phyloP scores from a whole-genome alignment of 345 rosid species.

The Arabidopsis suecica region DNA sequence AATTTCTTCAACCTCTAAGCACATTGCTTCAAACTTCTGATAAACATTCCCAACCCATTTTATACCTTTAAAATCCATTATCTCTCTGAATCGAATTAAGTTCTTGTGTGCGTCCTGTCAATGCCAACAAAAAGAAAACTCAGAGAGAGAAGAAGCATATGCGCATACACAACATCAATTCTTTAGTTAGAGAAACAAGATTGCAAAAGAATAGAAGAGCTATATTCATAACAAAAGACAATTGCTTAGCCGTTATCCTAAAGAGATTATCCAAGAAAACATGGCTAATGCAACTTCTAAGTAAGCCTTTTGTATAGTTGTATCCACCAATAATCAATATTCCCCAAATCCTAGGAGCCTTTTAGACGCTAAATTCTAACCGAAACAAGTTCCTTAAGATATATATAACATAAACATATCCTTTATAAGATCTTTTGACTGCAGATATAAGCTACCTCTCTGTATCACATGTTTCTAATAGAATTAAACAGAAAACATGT shows the following conservation, averaged over 20 bases:
- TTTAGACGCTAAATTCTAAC: constrained; percentile 25
- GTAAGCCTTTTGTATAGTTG: constrained; percentile 36
- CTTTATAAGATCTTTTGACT: constrained; percentile 5
- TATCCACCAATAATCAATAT: not conserved
- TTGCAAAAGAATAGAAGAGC: constrained; percentile 12
- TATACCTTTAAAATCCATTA: constrained; percentile 71
- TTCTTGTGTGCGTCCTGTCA: constrained; percentile 11
- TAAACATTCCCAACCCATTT: constrained; percentile 78
- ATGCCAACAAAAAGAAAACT: constrained; percentile 2
- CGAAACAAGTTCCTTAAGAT: constrained; percentile 15
- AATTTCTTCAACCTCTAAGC: constrained; percentile 91
- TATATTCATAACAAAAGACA: not conserved
- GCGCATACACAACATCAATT: constrained; percentile 34
- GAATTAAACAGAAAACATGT: constrained; percentile 5
- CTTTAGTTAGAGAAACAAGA: constrained; percentile 27
- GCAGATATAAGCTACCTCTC: constrained; percentile 35
- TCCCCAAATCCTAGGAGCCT: constrained; percentile 31
- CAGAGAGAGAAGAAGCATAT: constrained; percentile 24
- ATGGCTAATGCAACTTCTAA: constrained; percentile 36
- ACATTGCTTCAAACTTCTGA: constrained; percentile 87
- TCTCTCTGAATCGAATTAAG: not conserved
- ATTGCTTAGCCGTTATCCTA: constrained; percentile 18
- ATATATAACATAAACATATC: constrained; percentile 18
- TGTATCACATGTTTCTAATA: constrained; percentile 35
- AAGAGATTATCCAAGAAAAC: not conserved